Conservation (phyloP, 169 alveolate species). For the Cryptosporidium canis region DNA sequence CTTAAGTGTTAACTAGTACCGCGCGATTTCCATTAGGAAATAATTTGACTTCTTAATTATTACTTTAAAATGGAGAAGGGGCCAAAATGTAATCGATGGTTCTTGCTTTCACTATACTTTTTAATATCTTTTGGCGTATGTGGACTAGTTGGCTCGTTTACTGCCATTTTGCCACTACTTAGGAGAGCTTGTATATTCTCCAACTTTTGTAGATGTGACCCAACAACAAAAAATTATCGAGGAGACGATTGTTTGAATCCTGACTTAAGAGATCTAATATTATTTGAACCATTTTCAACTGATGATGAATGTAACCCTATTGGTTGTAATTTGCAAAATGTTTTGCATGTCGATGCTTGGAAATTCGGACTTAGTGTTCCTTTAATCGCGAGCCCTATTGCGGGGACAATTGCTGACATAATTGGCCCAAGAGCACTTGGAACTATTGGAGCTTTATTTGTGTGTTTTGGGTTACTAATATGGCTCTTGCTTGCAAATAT, state of each 20-base stretch:
- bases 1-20: neutral
- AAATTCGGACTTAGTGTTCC: conserved; percentile 63
- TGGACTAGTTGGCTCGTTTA: conserved; percentile 64
- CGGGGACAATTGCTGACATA: conserved; percentile 68
- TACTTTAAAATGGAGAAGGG: conserved; percentile 30
- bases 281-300: conserved; percentile 22
- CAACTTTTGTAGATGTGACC: conserved; percentile 66
- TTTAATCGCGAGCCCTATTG: conserved; percentile 52
- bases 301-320: conserved; percentile 36
- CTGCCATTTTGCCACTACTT: conserved; percentile 66
- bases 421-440: conserved; percentile 68
- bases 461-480: conserved; percentile 34
- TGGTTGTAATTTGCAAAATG: conserved; percentile 49
- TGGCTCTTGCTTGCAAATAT: conserved; percentile 35
- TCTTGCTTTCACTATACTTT: conserved; percentile 35
- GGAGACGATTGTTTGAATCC: conserved; percentile 40
- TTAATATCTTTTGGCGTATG: conserved; percentile 63
- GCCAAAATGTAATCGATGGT: conserved; percentile 64
- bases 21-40: conserved; percentile 41
- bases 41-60: neutral
- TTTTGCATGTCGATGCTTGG: conserved; percentile 43
- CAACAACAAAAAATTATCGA: conserved; percentile 27
- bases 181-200: conserved; percentile 48
- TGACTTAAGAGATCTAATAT: conserved; percentile 12
- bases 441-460: conserved; percentile 17